Evolutionary conservation across 208 protist genomes (phyloP), one percentile per base, ranked within the genome.

Genomic region (Trypanosoma caninum): DNA sequence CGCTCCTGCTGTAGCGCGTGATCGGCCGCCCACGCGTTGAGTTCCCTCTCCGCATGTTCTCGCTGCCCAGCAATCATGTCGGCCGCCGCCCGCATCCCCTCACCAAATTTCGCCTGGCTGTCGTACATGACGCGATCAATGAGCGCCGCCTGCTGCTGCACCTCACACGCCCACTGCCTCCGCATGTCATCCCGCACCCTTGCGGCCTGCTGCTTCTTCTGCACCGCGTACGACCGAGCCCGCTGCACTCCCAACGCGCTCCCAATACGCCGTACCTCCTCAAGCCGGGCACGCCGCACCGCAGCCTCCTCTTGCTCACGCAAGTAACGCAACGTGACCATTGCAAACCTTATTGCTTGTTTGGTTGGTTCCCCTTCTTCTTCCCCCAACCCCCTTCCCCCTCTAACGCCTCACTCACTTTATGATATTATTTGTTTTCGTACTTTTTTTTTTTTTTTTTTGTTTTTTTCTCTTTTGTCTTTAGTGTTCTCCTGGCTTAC

Each of bases 281-380:
- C 65, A 3, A 87, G 66, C 6, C 85, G 79, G 53, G 74, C 56
- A 27, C 65, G 73, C 18, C 85, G 85, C 65, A 52, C 64, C 30
- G 65, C 77, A 22, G 59, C 69, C 52, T 86, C 79, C 8, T 65
- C 59, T 44, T 85, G 76, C 68, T 86, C 67, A 11, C 68, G 62
- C 46, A 61, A 52, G n/a, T 82, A 80, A 30, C 78, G 55, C 13
- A 91, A 28, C n/a, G 65, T 73, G 16, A 91, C 84, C 83, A 90
- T 89, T 42, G 14, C n/a, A n/a, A n/a, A n/a, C n/a, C n/a, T n/a
- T n/a, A n/a, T n/a, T n/a, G n/a, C n/a, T n/a, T n/a, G n/a, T n/a
- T n/a, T n/a, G n/a, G n/a, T n/a, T n/a, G n/a, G n/a, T n/a, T n/a
- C n/a, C n/a, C n/a, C n/a, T n/a, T n/a, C n/a, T n/a, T n/a, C n/a